These are phyloP conservation scores for Teratosphaeriaceae sp. DNA, from an alignment of 2,329 filamentous ascomycete species.

Conservation along the genomic window DNA sequence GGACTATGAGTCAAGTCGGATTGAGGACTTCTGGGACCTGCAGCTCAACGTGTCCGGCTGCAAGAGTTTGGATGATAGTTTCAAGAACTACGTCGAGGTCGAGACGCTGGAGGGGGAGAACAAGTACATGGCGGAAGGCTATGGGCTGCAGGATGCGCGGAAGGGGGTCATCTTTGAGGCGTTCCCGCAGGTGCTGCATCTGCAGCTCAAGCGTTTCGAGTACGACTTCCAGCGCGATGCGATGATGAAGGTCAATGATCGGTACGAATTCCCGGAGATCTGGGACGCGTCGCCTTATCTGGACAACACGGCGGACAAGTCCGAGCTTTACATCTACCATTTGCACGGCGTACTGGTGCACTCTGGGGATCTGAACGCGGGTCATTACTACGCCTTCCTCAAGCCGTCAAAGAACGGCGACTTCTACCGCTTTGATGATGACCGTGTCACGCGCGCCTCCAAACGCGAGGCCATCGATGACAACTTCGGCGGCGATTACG, in stretches of 20 bases:
- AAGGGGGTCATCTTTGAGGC: slow-evolving; percentile 97
- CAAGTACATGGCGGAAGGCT: slow-evolving; percentile 90
- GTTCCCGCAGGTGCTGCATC: slow-evolving; percentile 87
- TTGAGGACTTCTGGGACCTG: slow-evolving; percentile 98
- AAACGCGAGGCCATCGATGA: slow-evolving; percentile 89
- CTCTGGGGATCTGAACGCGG: slow-evolving; percentile 92
- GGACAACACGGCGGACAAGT: slow-evolving; percentile 75
- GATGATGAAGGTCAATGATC: slow-evolving; percentile 98
- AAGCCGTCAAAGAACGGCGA: slow-evolving; percentile 88
- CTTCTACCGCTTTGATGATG: slow-evolving; percentile 97
- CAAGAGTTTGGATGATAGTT: slow-evolving; percentile 87
- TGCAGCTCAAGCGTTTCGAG: slow-evolving; percentile 95
- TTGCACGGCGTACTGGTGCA: slow-evolving; percentile 94
- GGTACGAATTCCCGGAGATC: slow-evolving; percentile 79
- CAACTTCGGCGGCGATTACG: slow-evolving; percentile 88
- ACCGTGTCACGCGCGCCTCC: slow-evolving; percentile 91
- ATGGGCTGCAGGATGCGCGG: slow-evolving; percentile 90
- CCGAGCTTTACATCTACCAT: slow-evolving; percentile 86
- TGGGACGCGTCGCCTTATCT: slow-evolving; percentile 85
- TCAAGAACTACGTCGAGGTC: slow-evolving; percentile 92
- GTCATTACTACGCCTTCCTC: slow-evolving; percentile 96
- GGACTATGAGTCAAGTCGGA: slow-evolving; percentile 88
- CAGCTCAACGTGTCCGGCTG: slow-evolving; percentile 95
- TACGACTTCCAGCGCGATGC: slow-evolving; percentile 94
- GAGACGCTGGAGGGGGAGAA: slow-evolving; percentile 98